phyloP scores from a whole-genome alignment of 176 grass and related monocot genomes.

The Phyllostachys edulis region DNA sequence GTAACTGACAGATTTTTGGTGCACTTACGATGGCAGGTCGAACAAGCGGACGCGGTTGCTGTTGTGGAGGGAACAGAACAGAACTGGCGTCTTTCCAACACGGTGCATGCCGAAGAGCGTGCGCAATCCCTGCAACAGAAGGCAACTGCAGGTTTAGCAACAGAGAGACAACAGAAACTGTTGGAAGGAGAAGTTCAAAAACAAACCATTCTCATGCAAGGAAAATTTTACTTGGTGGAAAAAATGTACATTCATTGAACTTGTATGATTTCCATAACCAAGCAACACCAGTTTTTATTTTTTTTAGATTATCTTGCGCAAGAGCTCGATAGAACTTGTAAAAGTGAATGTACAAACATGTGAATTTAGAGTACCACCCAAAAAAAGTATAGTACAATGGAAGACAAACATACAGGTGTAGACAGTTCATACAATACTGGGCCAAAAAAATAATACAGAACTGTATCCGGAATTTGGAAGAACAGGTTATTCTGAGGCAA shows the following conservation, averaged over 20 bases:
- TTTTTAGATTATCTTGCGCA: not conserved
- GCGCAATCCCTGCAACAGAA: slow-evolving; percentile 46
- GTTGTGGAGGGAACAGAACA: slow-evolving; percentile 45
- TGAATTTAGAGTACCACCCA: not conserved
- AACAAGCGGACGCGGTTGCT: slow-evolving; percentile 44
- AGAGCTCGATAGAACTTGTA: not conserved
- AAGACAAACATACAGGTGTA: not conserved
- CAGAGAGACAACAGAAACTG: not conserved
- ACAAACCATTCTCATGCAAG: not conserved
- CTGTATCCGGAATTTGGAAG: not conserved
- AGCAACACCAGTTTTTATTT: not conserved
- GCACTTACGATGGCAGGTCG: slow-evolving; percentile 49
- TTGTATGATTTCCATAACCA: not conserved
- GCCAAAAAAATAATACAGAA: not conserved
- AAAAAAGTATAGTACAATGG: not conserved
- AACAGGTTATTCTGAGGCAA: not conserved
- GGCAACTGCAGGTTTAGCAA: slow-evolving; percentile 12
- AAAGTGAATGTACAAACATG: not conserved
- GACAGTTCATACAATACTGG: not conserved
- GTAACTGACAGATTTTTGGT: not conserved
- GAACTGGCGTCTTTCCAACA: slow-evolving; percentile 38
- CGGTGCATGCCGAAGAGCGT: slow-evolving; percentile 51
- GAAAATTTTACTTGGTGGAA: not conserved
- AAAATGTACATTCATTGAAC: not conserved
- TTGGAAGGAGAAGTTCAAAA: not conserved